A percentile compares a stretch with the other conserved stretches of the same genome.
These are phyloP conservation scores for Pyrenophora tritici-repentis DNA, from an alignment of 2,329 filamentous ascomycete genomes.

Conservation along the genomic window DNA sequence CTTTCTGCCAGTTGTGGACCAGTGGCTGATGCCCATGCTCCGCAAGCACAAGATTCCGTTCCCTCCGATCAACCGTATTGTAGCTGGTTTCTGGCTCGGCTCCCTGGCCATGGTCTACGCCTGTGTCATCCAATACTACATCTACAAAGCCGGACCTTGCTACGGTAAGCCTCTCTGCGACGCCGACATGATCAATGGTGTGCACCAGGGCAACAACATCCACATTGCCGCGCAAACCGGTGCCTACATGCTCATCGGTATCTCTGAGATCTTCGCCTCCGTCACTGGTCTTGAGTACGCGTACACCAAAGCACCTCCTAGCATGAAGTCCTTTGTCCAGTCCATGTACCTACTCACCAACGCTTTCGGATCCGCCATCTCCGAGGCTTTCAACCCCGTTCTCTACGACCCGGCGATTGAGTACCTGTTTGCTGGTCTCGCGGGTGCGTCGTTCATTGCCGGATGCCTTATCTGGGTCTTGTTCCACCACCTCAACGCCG, in stretches of 20 bases:
- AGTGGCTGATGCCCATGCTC: constrained; percentile 49
- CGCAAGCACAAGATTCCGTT: constrained; percentile 50
- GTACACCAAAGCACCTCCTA: constrained; percentile 54
- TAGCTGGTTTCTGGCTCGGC: constrained; percentile 59
- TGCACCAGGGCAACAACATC: constrained; percentile 46
- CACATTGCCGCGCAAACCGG: constrained; percentile 55
- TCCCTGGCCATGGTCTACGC: constrained; percentile 60
- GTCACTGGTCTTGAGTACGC: constrained; percentile 56
- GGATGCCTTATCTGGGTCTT: constrained; percentile 45
- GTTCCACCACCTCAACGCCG: constrained; percentile 47
- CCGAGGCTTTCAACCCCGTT: constrained; percentile 65
- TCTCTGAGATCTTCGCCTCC: constrained; percentile 55
- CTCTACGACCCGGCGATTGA: constrained; percentile 68
- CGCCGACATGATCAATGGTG: constrained; percentile 35
- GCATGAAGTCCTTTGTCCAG: constrained; percentile 56
- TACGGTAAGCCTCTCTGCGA: constrained; percentile 50
- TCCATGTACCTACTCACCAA: constrained; percentile 65
- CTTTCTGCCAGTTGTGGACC: constrained; percentile 53
- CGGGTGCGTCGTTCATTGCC: constrained; percentile 35
- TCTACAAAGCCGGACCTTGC: constrained; percentile 60
- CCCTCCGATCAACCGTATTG: constrained; percentile 60
- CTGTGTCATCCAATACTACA: constrained; percentile 62
- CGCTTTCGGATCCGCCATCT: constrained; percentile 65
- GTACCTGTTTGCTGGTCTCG: constrained; percentile 61
- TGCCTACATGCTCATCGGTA: constrained; percentile 54